Evolutionary conservation across 169 alveolate genomes (phyloP).

Genomic region (Cryptosporidium meleagridis): DNA sequence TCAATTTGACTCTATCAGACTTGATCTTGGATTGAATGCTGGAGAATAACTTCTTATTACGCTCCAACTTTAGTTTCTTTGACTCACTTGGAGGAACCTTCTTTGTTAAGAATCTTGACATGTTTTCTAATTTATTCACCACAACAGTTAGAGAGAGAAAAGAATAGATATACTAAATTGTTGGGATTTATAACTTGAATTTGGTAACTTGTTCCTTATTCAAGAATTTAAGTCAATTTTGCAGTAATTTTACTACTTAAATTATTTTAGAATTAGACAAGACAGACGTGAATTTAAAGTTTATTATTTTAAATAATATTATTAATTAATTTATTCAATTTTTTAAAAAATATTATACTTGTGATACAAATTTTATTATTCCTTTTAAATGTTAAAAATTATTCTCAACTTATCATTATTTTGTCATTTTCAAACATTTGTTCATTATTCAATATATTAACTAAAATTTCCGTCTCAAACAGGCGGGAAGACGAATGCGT

Average conservation of each 20-base stretch:
- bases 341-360: no score
- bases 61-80: conserved; percentile 51
- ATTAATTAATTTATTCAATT: no score
- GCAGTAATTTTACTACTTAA: neutral
- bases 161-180: neutral
- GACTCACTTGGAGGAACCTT: conserved; percentile 73
- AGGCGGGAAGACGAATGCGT: conserved; percentile 7
- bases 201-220: neutral
- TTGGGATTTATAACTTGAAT: neutral
- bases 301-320: neutral
- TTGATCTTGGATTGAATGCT: conserved; percentile 6
- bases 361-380: no score
- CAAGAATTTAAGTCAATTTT: conserved; percentile 7
- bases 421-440: neutral
- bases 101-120: conserved; percentile 8
- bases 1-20: neutral
- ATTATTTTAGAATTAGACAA: neutral
- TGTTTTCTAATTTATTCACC: neutral
- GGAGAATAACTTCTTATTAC: neutral
- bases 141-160: conserved; percentile 1
- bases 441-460: neutral
- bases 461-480: conserved; percentile 9
- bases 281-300: neutral
- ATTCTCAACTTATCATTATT: neutral
- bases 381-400: neutral